A percentile compares a stretch with the other conserved stretches of the same genome.
These are phyloP conservation scores for Metschnikowia reukaufii DNA, from an alignment of 805 yeast species.

Conservation along the genomic window DNA sequence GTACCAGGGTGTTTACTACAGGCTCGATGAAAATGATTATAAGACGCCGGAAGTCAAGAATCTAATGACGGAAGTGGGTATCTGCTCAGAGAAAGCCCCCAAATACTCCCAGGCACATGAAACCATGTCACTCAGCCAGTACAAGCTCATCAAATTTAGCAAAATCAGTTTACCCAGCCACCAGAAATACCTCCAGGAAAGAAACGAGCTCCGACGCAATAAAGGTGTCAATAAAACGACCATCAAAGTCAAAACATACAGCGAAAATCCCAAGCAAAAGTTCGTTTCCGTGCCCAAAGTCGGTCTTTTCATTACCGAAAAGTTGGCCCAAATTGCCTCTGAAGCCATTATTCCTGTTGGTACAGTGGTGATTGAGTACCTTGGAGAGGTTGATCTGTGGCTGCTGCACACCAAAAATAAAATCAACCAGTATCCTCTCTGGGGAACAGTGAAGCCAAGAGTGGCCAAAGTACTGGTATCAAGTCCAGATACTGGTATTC, in stretches of 20 bases:
- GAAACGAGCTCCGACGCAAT: constrained; percentile 31
- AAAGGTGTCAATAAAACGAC: constrained; percentile 28
- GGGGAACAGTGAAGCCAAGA: constrained; percentile 62
- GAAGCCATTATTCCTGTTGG: constrained; percentile 39
- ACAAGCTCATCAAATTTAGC: constrained; percentile 31
- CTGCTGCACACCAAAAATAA: constrained; percentile 62
- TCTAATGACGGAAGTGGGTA: constrained; percentile 23
- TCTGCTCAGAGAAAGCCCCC: constrained; percentile 8
- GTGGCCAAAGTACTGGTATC: constrained; percentile 28
- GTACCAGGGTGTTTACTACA: constrained; percentile 54
- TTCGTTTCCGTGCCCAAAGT: constrained; percentile 69
- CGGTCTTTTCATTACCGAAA: constrained; percentile 51
- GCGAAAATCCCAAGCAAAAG: constrained; percentile 58
- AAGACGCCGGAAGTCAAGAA: constrained; percentile 35
- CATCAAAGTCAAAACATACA: constrained; percentile 53
- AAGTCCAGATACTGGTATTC: constrained; percentile 22
- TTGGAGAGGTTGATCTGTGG: constrained; percentile 73
- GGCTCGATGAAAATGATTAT: constrained; percentile 47
- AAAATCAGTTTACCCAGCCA: constrained; percentile 35
- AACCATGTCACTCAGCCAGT: constrained; percentile 27
- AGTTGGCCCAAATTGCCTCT: constrained; percentile 11
- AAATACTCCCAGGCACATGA: constrained; percentile 1
- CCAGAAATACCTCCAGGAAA: constrained; percentile 31
- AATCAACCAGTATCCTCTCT: constrained; percentile 71
- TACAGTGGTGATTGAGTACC: constrained; percentile 56